A percentile compares a stretch with the other conserved stretches of the same genome.
These are phyloP conservation scores for Didymella pinodella DNA, from an alignment of 2,329 filamentous ascomycete species.

Conservation along the genomic window DNA sequence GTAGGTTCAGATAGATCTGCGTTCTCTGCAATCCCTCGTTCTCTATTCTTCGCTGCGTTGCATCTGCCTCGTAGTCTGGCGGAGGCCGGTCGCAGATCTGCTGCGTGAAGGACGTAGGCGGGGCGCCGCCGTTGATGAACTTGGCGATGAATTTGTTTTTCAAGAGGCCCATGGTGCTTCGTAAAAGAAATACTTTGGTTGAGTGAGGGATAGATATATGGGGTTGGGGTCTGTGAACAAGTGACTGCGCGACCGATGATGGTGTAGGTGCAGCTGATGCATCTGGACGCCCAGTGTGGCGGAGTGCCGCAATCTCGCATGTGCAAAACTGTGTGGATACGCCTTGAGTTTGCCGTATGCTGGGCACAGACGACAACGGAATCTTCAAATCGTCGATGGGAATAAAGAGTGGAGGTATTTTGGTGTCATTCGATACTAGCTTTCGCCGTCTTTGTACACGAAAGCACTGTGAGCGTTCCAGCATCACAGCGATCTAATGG, in stretches of 20 bases:
- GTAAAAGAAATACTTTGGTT: background rate
- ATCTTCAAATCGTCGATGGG: background rate
- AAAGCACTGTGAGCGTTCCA: constrained; percentile 16
- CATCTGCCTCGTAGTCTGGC: background rate
- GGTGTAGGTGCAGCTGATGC: background rate
- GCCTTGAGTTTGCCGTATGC: background rate
- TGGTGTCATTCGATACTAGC: constrained; percentile 17
- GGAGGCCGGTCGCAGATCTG: background rate
- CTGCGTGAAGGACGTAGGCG: background rate
- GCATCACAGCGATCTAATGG: constrained; percentile 13
- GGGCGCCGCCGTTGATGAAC: constrained; percentile 5
- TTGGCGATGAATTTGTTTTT: constrained; percentile 1
- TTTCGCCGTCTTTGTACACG: constrained; percentile 17
- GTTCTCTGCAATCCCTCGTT: background rate
- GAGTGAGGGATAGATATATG: background rate
- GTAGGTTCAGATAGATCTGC: background rate
- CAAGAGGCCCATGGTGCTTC: background rate
- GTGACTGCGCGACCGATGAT: background rate
- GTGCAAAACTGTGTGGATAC: background rate
- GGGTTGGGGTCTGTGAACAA: background rate
- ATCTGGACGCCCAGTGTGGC: background rate
- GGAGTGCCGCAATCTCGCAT: background rate
- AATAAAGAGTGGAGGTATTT: constrained; percentile 15
- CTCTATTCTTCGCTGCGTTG: background rate
- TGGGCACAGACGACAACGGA: background rate